phyloP scores from a whole-genome alignment of 2,329 filamentous ascomycete species.

The Pseudogymnoascus sp. region DNA sequence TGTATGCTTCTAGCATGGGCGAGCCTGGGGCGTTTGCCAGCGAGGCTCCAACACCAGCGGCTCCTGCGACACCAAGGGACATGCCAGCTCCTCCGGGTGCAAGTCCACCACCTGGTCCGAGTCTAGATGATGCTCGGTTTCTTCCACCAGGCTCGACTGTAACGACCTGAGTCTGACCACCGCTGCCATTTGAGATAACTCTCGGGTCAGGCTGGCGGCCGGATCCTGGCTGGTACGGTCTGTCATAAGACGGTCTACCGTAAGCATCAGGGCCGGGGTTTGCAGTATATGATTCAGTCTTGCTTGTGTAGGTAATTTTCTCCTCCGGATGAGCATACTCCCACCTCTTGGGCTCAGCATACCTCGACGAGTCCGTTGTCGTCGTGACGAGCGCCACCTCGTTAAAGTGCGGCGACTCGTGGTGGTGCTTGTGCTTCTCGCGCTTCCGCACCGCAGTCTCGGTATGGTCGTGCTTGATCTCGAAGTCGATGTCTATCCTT shows the following conservation, averaged over 20 bases:
- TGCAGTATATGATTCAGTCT: slow-evolving; percentile 21
- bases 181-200: slow-evolving; percentile 13
- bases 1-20: slow-evolving; percentile 84
- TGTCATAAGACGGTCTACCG: neutral
- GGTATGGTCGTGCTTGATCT: neutral
- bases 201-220: slow-evolving; percentile 14
- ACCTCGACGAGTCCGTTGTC: slow-evolving; percentile 13
- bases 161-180: slow-evolving; percentile 19
- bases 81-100: slow-evolving; percentile 22
- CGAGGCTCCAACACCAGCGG: slow-evolving; percentile 29
- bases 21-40: slow-evolving; percentile 61
- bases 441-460: neutral
- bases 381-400: neutral
- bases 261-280: slow-evolving; percentile 13
- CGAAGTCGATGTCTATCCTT: slow-evolving; percentile 8
- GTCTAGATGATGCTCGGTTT: slow-evolving; percentile 22
- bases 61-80: slow-evolving; percentile 23
- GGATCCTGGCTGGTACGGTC: neutral
- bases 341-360: slow-evolving; percentile 28
- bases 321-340: slow-evolving; percentile 34
- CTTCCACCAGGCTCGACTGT: slow-evolving; percentile 26
- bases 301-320: slow-evolving; percentile 29
- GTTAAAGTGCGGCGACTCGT: neutral
- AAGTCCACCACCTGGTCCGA: slow-evolving; percentile 17
- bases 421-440: slow-evolving; percentile 3